phyloP scores from a whole-genome alignment of 2,329 filamentous ascomycete species.

The Fusarium anguioides region DNA sequence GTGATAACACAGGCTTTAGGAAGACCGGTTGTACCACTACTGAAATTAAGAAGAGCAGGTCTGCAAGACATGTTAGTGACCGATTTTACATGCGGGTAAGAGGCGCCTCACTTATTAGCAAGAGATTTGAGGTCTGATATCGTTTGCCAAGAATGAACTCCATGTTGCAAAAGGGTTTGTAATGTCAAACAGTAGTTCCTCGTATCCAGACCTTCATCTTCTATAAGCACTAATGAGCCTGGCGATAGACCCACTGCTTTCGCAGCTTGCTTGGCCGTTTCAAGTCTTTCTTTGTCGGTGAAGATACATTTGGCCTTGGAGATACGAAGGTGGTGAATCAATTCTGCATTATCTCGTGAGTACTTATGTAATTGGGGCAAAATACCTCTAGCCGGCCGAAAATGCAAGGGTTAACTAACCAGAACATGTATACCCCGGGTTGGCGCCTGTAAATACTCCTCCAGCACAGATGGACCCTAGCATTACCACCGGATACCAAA shows the following conservation, averaged over 20 bases:
- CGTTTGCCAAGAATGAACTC: not conserved
- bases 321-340: not conserved
- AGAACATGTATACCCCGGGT: not conserved
- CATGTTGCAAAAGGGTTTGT: not conserved
- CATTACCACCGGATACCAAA: constrained; percentile 1
- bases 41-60: constrained; percentile 4
- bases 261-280: not conserved
- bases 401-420: not conserved
- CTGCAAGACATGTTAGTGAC: not conserved
- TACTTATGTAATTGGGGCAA: accelerated
- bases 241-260: not conserved
- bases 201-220: not conserved
- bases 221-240: not conserved
- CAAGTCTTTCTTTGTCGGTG: not conserved
- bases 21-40: constrained; percentile 4
- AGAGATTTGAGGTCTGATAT: not conserved
- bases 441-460: constrained; percentile 8
- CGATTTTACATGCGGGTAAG: too few species aligned
- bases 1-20: constrained; percentile 7
- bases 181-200: not conserved
- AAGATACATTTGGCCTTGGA: constrained; percentile 12
- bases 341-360: not conserved
- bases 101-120: not conserved
- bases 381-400: accelerated
- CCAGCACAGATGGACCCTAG: not conserved